These are phyloP conservation scores for Macrophomina pseudophaseolina DNA, from an alignment of 2,329 filamentous ascomycete genomes.

Conservation along the genomic window DNA sequence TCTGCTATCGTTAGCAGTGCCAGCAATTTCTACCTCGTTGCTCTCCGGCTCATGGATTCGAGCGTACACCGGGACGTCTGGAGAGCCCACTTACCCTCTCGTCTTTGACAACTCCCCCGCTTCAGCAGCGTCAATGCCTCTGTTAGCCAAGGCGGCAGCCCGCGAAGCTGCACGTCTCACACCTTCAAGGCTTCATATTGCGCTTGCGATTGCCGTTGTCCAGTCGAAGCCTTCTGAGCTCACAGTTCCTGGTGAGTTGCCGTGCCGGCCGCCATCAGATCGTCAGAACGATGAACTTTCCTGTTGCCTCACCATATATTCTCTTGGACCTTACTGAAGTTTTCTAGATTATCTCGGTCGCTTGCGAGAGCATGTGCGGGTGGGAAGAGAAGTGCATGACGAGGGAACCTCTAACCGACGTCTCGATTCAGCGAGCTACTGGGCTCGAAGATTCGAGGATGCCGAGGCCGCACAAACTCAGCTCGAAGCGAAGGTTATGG, in stretches of 20 bases:
- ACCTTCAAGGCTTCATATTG: slow-evolving; percentile 33
- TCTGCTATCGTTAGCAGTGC: no score
- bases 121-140: background rate
- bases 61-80: background rate
- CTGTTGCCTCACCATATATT: background rate
- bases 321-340: background rate
- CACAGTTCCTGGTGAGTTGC: slow-evolving; percentile 38
- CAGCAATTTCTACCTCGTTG: background rate
- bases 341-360: slow-evolving; percentile 38
- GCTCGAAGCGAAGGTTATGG: slow-evolving; percentile 34
- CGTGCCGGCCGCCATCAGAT: no score
- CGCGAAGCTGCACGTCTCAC: background rate
- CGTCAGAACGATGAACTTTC: no score
- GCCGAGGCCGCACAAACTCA: slow-evolving; percentile 34
- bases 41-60: background rate
- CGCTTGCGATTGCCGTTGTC: slow-evolving; percentile 45
- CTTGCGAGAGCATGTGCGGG: slow-evolving; percentile 44
- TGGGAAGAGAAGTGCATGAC: slow-evolving; percentile 30
- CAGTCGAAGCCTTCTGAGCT: slow-evolving; percentile 44
- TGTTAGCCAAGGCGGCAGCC: background rate
- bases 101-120: background rate
- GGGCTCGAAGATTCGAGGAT: slow-evolving; percentile 38
- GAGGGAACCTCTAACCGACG: slow-evolving; percentile 36
- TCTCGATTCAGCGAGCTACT: slow-evolving; percentile 48
- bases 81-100: background rate